These are phyloP conservation scores for Amauroascus niger DNA, from an alignment of 2,329 filamentous ascomycete genomes.

Conservation along the genomic window DNA sequence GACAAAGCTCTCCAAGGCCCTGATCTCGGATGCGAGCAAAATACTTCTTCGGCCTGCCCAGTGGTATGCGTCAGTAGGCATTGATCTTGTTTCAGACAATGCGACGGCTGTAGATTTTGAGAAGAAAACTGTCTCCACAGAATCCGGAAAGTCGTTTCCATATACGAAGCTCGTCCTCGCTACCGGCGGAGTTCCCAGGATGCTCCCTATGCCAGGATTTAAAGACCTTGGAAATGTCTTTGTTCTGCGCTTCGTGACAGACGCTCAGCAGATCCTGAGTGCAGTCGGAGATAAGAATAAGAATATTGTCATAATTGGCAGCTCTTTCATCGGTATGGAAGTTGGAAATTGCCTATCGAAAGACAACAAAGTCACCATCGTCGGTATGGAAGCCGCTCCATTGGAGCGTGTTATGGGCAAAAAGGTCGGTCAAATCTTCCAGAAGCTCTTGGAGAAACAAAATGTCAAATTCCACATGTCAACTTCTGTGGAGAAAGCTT, in stretches of 20 bases:
- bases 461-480: conserved; percentile 82
- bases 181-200: conserved; percentile 69
- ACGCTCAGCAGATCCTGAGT: conserved; percentile 65
- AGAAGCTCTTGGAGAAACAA: conserved; percentile 67
- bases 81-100: conserved; percentile 48
- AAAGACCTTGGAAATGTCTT: conserved; percentile 83
- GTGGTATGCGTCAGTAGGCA: conserved; percentile 60
- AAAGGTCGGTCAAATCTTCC: conserved; percentile 70
- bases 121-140: conserved; percentile 62
- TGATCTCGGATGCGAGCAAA: conserved; percentile 71
- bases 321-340: conserved; percentile 97
- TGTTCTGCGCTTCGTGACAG: conserved; percentile 64
- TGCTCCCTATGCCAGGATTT: conserved; percentile 72
- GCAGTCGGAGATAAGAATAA: conserved; percentile 74
- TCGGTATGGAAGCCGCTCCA: conserved; percentile 80
- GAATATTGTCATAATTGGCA: conserved; percentile 86
- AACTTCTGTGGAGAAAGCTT: conserved; percentile 72
- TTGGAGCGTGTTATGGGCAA: conserved; percentile 78
- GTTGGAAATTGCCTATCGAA: conserved; percentile 72
- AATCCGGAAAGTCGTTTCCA: conserved; percentile 56
- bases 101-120: conserved; percentile 70
- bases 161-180: conserved; percentile 89
- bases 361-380: conserved; percentile 72
- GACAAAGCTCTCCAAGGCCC: conserved; percentile 88
- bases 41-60: conserved; percentile 64